A percentile compares a stretch with the other conserved stretches of the same genome.
phyloP scores from a whole-genome alignment of 208 protist genomes.

The Strigomonas culicis region DNA sequence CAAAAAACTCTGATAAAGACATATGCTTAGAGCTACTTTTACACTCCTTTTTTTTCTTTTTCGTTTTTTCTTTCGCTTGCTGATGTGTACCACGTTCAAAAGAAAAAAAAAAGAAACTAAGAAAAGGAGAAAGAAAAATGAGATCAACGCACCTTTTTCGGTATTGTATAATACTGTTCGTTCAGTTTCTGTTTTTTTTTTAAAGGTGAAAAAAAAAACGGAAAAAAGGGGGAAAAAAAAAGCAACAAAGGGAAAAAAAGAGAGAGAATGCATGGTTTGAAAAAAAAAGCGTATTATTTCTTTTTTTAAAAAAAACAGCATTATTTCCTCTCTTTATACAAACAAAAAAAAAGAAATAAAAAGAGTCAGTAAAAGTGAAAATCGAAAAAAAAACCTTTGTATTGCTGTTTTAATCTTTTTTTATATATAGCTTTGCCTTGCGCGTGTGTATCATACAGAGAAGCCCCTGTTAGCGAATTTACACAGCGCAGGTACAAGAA shows the following conservation, averaged over 20 bases:
- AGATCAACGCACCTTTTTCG: background rate
- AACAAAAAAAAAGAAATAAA: conserved; percentile 3
- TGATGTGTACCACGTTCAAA: conserved; percentile 1
- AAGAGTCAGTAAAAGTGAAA: background rate
- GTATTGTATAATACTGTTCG: background rate
- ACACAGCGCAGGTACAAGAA: no score
- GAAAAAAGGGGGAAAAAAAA: conserved; percentile 1
- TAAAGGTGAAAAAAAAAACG: conserved; percentile 6
- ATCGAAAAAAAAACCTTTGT: background rate
- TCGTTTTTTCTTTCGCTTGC: conserved; percentile 6
- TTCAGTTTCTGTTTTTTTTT: background rate
- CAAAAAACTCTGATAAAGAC: background rate
- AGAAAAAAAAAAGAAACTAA: background rate
- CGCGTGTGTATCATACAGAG: background rate
- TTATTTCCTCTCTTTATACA: background rate
- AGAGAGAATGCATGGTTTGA: background rate
- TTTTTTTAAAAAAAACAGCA: background rate
- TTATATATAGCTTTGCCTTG: background rate
- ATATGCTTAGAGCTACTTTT: background rate
- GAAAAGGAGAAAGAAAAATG: background rate
- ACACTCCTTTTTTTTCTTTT: background rate
- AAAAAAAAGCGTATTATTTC: background rate
- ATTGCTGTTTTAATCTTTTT: conserved; percentile 6
- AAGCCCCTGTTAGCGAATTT: no score
- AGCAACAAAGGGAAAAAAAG: conserved; percentile 2